These are phyloP conservation scores for Fraxinus baroniana DNA, from an alignment of 305 asterid genomes.

Conservation along the genomic window DNA sequence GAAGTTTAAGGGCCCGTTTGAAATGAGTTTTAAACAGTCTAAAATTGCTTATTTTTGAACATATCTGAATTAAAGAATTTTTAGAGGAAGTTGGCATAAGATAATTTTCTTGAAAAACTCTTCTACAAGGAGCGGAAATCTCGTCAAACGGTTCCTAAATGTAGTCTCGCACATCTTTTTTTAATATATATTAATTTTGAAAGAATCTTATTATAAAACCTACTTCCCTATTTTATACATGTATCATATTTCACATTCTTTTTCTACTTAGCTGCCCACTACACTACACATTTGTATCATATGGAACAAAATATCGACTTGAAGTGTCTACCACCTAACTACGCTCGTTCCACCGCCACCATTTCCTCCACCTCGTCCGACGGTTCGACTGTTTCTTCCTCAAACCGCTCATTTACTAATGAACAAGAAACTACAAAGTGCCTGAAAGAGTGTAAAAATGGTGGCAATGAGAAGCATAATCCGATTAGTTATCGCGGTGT, in stretches of 20 bases:
- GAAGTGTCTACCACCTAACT: constrained; percentile 34
- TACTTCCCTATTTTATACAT: constrained; percentile 26
- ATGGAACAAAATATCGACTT: constrained; percentile 50
- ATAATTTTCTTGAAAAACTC: not conserved
- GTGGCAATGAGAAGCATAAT: not conserved
- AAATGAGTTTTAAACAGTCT: too few species aligned
- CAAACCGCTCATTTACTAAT: constrained; percentile 23
- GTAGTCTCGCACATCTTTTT: constrained; percentile 14
- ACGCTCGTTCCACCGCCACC: constrained; percentile 26
- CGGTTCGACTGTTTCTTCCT: constrained; percentile 17
- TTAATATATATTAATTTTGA: constrained; percentile 40
- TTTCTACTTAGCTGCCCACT: not conserved
- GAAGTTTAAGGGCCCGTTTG: not conserved
- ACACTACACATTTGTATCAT: constrained; percentile 20
- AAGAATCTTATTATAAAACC: constrained; percentile 45
- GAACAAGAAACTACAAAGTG: constrained; percentile 23
- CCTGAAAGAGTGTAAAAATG: not conserved
- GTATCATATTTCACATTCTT: not conserved
- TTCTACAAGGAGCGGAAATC: too few species aligned
- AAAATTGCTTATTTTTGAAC: too few species aligned
- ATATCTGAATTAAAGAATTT: too few species aligned
- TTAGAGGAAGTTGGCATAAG: too few species aligned
- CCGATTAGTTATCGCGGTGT: constrained; percentile 57
- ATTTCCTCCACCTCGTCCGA: constrained; percentile 24
- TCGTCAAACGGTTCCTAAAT: not conserved